Conservation (phyloP, 139 green algal genomes). For the Chlamydomonas incerta region DNA sequence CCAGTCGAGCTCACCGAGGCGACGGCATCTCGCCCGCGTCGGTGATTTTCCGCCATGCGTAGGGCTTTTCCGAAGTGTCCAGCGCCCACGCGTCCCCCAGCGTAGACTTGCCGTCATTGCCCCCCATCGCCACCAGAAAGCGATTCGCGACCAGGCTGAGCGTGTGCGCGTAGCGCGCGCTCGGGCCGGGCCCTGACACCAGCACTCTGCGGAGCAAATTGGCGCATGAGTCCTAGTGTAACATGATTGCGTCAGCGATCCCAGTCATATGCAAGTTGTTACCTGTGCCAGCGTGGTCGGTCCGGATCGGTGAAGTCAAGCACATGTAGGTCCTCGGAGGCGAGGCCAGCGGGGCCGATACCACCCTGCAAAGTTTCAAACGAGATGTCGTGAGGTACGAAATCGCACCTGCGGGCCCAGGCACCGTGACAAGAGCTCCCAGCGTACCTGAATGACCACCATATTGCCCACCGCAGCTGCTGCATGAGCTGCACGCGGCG, state of each 20-base stretch:
- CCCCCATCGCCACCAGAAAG: conserved; percentile 97
- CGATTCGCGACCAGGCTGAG: conserved; percentile 96
- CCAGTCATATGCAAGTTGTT: not conserved
- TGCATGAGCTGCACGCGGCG: conserved; percentile 94
- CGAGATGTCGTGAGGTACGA: no score
- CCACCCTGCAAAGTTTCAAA: conserved; percentile 80
- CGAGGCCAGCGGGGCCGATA: conserved; percentile 94
- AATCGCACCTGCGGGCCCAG: no score
- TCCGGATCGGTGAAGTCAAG: conserved; percentile 96
- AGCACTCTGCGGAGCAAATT: conserved; percentile 81
- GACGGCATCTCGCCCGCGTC: conserved; percentile 86
- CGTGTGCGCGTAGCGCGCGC: conserved; percentile 95
- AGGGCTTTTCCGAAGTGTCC: conserved; percentile 99
- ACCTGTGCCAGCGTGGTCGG: conserved; percentile 94
- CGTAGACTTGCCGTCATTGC: conserved; percentile 96
- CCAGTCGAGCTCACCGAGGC: conserved; percentile 72
- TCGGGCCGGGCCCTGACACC: conserved; percentile 93
- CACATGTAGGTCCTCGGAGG: conserved; percentile 97
- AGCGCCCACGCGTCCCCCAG: conserved; percentile 95
- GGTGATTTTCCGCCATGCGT: conserved; percentile 94
- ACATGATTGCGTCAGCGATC: not conserved
- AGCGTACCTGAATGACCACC: conserved; percentile 91
- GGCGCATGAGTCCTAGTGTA: not conserved
- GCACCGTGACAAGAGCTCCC: not conserved
- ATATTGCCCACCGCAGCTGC: conserved; percentile 98